Conservation (phyloP, 2,329 filamentous ascomycete species). For the Chaetomium sp. region DNA sequence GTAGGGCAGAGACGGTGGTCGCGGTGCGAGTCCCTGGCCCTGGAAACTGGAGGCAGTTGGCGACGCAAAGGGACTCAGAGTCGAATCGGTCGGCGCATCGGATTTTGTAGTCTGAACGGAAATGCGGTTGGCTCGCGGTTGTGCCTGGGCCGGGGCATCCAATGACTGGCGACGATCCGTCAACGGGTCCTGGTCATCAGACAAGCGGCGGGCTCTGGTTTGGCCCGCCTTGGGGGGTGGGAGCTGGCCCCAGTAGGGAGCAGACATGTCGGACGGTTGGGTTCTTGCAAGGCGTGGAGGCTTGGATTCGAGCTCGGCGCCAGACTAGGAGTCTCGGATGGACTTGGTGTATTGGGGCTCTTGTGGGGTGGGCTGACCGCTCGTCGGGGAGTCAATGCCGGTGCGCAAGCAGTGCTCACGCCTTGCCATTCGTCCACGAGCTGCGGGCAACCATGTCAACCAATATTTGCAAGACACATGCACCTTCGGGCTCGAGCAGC, state of each 20-base stretch:
- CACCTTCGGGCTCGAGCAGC: conserved; percentile 36
- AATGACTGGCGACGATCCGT: conserved; percentile 41
- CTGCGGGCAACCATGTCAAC: conserved; percentile 32
- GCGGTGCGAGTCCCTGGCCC: conserved; percentile 57
- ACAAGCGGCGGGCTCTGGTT: conserved; percentile 44
- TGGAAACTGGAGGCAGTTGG: conserved; percentile 55
- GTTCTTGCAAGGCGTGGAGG: conserved; percentile 24
- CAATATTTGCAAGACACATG: conserved; percentile 52
- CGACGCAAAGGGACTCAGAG: conserved; percentile 59
- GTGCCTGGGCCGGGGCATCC: conserved; percentile 43
- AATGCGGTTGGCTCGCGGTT: conserved; percentile 52
- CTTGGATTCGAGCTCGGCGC: conserved; percentile 19
- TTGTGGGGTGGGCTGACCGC: conserved; percentile 30
- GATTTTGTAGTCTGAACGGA: conserved; percentile 60
- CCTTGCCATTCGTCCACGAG: conserved; percentile 32
- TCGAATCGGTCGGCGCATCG: conserved; percentile 59
- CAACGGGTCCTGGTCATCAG: conserved; percentile 41
- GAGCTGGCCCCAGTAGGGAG: conserved; percentile 62
- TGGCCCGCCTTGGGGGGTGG: conserved; percentile 49
- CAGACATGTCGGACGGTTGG: conserved; percentile 45
- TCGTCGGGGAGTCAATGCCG: conserved; percentile 12
- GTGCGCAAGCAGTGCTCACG: conserved; percentile 14
- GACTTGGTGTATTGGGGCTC: not conserved
- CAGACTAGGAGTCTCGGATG: conserved; percentile 11
- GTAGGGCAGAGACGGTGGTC: conserved; percentile 60